phyloP scores from a whole-genome alignment of 1,284 basidiomycete genomes.

The Cryptococcus sp. region DNA sequence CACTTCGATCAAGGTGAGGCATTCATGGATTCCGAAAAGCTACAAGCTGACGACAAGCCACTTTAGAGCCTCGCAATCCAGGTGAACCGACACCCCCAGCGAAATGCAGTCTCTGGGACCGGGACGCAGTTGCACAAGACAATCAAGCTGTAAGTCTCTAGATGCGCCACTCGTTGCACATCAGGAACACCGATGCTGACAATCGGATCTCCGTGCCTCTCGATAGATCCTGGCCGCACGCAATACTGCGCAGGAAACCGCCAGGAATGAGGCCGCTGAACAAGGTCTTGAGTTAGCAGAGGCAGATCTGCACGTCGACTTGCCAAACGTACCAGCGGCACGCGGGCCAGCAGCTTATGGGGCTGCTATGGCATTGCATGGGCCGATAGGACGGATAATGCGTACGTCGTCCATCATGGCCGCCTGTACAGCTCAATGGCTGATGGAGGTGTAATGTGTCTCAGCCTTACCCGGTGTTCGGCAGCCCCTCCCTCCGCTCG shows the following conservation, averaged over 20 bases:
- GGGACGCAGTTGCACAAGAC: slow-evolving; percentile 24
- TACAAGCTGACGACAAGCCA: no score
- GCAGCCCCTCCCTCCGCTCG: no score
- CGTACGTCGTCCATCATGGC: no score
- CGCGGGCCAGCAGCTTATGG: no score
- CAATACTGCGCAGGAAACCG: slow-evolving; percentile 60
- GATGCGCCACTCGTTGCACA: no score
- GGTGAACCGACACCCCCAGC: slow-evolving; percentile 35
- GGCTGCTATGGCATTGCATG: no score
- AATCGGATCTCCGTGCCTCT: background rate
- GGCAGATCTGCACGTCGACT: slow-evolving; percentile 61
- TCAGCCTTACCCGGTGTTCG: no score
- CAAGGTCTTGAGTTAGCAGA: slow-evolving; percentile 57
- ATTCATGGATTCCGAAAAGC: no score
- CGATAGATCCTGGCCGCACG: slow-evolving; percentile 68
- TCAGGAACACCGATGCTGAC: background rate
- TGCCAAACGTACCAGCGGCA: slow-evolving; percentile 50
- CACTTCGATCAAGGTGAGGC: slow-evolving; percentile 65
- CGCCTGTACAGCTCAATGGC: no score
- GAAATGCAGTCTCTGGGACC: slow-evolving; percentile 71
- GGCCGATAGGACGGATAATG: no score
- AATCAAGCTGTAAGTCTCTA: slow-evolving; percentile 64
- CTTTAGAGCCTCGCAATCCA: slow-evolving; percentile 13
- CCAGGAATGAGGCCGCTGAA: slow-evolving; percentile 22
- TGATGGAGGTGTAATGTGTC: no score